Evolutionary conservation across 1,284 basidiomycete species (phyloP), one percentile per base, ranked within the genome.

Genomic region (Boletus semigastroideus): DNA sequence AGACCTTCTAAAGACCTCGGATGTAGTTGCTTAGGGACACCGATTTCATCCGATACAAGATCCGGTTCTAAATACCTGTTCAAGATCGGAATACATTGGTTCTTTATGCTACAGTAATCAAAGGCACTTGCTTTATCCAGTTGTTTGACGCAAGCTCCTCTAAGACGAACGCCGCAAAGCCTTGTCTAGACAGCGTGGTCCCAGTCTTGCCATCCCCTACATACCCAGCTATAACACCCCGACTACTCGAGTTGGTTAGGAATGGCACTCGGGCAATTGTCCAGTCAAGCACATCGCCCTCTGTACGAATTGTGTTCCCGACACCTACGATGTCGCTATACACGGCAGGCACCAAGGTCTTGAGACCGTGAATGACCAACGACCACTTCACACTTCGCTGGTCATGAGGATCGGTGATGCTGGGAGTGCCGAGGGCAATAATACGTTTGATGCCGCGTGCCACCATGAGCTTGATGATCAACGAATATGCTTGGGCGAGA

Each of bases 211-310:
- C 78, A 57, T 88, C 85, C 7, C 86, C 86, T 6, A 85, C 67
- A 60, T 86, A 86, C 3, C 86, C 86, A 17, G 77, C 79, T 3
- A 79, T 61, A 31, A 80, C 72, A 0, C 72, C 72, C 54, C 68
- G 77, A 16, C 66, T 70, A 22, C 74, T 63, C 10, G 72, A 69
- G 53, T 80, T 74, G 34, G 74, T 82, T 58, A 88, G 62, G 25
- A 84, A 38, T 1, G 84, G 84, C 2, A 88, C 84, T 30, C 87
- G 72, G 20, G 75, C 79, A 39, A 88, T 78, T 6, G 84, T 88
- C 83, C 84, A 88, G 22, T 82, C 77, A 14, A 87, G 58, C 25
- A 77, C 73, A 0, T 68, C 71, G 5, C 75, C 76, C 48, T 77
- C 70, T 4, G 65, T 68, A 14, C 78, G 73, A 39, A 88, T 74